Percentiles rank a stretch among this genome's conserved stretches.
phyloP scores from a whole-genome alignment of 176 grass and related monocot species.

The Oryza nivara region DNA sequence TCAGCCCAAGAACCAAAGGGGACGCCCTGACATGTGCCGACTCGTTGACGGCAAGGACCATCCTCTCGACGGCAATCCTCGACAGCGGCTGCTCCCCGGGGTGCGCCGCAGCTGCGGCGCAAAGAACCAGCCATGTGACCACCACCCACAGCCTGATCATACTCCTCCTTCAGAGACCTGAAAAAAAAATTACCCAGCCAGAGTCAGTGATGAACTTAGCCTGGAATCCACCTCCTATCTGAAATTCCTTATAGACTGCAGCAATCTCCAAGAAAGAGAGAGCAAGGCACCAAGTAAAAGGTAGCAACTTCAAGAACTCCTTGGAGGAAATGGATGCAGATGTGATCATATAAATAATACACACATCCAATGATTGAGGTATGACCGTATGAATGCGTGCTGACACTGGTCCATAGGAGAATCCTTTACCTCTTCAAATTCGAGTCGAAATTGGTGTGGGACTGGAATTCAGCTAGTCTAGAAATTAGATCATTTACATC shows the following conservation, averaged over 20 bases:
- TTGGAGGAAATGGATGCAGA: background rate
- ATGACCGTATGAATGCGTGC: background rate
- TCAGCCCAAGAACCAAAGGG: slow-evolving; percentile 61
- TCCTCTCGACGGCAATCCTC: slow-evolving; percentile 57
- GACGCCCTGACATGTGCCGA: slow-evolving; percentile 57
- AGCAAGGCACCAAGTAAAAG: background rate
- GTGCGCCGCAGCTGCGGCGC: background rate
- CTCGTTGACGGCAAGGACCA: slow-evolving; percentile 34
- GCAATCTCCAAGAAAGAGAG: background rate
- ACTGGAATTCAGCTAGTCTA: background rate
- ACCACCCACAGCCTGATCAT: slow-evolving; percentile 29
- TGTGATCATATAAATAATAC: background rate
- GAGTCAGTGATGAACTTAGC: background rate
- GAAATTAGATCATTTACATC: background rate
- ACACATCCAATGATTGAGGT: slow-evolving; percentile 23
- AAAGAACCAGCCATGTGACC: slow-evolving; percentile 25
- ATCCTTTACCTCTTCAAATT: background rate
- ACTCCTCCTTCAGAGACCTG: slow-evolving; percentile 21
- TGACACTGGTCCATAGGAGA: background rate
- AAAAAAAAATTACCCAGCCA: background rate
- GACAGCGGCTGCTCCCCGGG: slow-evolving; percentile 54
- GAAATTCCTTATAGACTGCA: background rate
- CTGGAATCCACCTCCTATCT: background rate
- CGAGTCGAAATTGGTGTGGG: background rate
- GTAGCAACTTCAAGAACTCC: background rate